Evolutionary conservation across 345 rosid species (phyloP), one percentile per base, ranked within the genome.

Genomic region (Euphorbia tirucalli): DNA sequence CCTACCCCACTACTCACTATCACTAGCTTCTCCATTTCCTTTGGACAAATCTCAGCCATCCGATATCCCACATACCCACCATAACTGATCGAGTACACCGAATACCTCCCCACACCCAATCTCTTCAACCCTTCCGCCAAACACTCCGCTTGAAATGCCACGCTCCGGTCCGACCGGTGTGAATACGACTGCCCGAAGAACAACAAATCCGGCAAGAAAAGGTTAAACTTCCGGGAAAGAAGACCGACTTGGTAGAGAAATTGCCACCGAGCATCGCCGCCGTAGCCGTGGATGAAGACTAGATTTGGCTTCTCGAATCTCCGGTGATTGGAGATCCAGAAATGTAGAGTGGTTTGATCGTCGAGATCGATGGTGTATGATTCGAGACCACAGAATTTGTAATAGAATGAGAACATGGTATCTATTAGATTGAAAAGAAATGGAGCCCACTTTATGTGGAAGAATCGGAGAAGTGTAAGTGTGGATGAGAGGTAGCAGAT

Each of bases 11-110:
- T 84, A 22, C 93, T 90, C 59, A 89, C 84, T 0, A 90, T 90
- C 81, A 84, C 95, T 16, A 88, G 66, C 75, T 82, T 90, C 78
- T 89, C 93, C 65, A 90, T 81, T 73, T 60, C 84, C 61, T 66
- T 75, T 13, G 83, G 78, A 71, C 71, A 74, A 0, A 89, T 76
- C 80, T 89, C 85, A 15, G 96, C 96, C 86, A 90, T 85, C 77
- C 77, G 80, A 77, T 85, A 88, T 48, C 88, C 96, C 71, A 90
- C 96, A 69, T 76, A 88, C 30, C 96, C 97, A 0, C 97, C 97
- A 59, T 92, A 90, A 28, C 97, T 92, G 19, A 93, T 81, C 16
- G 91, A 81, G 59, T 84, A 89, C 27, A 85, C 80, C 0, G 84
- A 75, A 61, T 74, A 84, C 63, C 74, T 66, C 28, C 71, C 85